Base-by-base conservation (phyloP, 108 stramenopile species). In the Aureococcus anophagefferens region DNA sequence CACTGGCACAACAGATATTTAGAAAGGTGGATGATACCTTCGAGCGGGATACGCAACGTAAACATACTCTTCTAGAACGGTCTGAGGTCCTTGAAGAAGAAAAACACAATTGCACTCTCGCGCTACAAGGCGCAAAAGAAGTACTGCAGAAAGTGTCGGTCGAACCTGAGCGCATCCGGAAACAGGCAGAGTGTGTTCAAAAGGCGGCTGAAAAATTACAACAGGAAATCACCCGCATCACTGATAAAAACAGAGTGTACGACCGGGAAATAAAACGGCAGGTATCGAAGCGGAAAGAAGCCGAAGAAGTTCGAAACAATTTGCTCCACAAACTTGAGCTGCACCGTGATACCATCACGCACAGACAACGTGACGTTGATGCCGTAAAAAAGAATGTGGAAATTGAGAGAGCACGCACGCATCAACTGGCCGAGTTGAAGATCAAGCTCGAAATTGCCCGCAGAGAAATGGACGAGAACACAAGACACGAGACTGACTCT, bases 301-400 rank as follows among this genome's bases (percentile, higher is more conserved):
- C 77, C 0, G 72, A 74, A 37, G 78, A 68, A 34, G 46, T 79
- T 18, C 69, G 72, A 35, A 66, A 64, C 30, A 73, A 71, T 31
- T 65, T 83, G n/a, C 30, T 40, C 30, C 62, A 62, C 21, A 79
- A 84, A 75, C 67, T 86, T 13, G 82, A 85, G 69, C 35, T 81
- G 62, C 85, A 85, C 67, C 51, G 78, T 63, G 68, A 78, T 25
- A 81, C 77, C 4, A 51, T 85, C 18, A 67, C 75, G 62, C 79
- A 85, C 45, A 72, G 82, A 14, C 74, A 84, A 35, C 74, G 74
- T 25, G 83, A 84, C 63, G 76, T 82, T 35, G 85, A 81, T 31
- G 81, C 77, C 4, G 67, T 85, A 30, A 36, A 62, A 3, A 84
- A 73, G 59, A 80, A 66, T 30, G 72, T 85, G 17, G 78, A 80